phyloP scores from a whole-genome alignment of 2,329 filamentous ascomycete species.

The Blastomyces emzantsi region DNA sequence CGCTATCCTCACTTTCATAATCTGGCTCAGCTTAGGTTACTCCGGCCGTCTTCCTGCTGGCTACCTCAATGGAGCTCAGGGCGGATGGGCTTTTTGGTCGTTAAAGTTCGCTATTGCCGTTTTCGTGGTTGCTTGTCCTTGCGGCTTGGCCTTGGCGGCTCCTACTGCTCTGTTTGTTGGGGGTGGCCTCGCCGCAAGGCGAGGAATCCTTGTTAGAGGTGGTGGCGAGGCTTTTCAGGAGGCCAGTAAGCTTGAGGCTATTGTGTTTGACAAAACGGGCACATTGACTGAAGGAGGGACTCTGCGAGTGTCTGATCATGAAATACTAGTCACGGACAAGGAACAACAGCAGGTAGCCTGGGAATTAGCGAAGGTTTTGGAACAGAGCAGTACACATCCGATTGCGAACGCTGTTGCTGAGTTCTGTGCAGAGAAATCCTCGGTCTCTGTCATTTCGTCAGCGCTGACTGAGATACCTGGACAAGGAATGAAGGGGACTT shows the following conservation, averaged over 20 bases:
- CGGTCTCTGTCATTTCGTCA: constrained; percentile 22
- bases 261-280: constrained; percentile 85
- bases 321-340: constrained; percentile 30
- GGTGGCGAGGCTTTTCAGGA: constrained; percentile 81
- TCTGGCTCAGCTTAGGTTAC: constrained; percentile 39
- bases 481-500: constrained; percentile 48
- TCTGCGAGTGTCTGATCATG: constrained; percentile 46
- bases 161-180: constrained; percentile 82
- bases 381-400: constrained; percentile 52
- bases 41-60: constrained; percentile 39
- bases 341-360: constrained; percentile 35
- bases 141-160: constrained; percentile 73
- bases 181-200: constrained; percentile 65
- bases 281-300: constrained; percentile 63
- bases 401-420: constrained; percentile 47
- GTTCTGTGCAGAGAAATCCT: constrained; percentile 36
- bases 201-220: constrained; percentile 74
- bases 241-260: constrained; percentile 65
- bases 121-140: constrained; percentile 80
- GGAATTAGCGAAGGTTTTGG: constrained; percentile 42
- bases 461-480: constrained; percentile 48
- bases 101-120: constrained; percentile 67
- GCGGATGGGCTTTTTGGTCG: constrained; percentile 45
- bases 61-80: constrained; percentile 43
- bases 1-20: constrained; percentile 39